Evolutionary conservation across 192 early-diverging fungal species (phyloP).

Genomic region (Phlyctochytrium bullatum): DNA sequence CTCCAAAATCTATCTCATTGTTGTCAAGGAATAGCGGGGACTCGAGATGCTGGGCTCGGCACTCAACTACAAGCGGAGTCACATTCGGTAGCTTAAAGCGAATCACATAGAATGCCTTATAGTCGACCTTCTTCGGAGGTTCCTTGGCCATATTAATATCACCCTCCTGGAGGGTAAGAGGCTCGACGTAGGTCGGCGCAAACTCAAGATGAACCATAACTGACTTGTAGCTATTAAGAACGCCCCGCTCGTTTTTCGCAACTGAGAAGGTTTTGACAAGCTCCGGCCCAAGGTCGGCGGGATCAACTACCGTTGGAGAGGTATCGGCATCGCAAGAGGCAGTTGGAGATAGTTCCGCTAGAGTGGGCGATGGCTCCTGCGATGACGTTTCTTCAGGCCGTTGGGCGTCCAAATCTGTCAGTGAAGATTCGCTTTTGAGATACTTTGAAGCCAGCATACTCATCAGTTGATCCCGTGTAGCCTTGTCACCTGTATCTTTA

Average conservation of each 20-base stretch:
- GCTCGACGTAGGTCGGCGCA: not conserved
- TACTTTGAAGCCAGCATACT: not conserved
- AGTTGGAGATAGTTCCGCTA: not conserved
- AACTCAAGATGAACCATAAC: not conserved
- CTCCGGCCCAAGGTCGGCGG: not conserved
- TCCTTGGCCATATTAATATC: conserved; percentile 3
- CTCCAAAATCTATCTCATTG: conserved; percentile 19
- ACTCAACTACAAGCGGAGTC: conserved; percentile 7
- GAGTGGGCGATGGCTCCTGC: too few species aligned
- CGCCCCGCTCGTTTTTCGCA: not conserved
- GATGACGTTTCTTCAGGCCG: not conserved
- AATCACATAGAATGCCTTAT: not conserved
- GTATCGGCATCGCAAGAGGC: not conserved
- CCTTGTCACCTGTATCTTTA: not conserved
- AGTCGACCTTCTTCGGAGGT: not conserved
- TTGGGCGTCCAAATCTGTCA: not conserved
- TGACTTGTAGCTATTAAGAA: not conserved
- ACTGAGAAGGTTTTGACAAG: not conserved
- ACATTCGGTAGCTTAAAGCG: conserved; percentile 17
- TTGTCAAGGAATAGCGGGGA: conserved; percentile 15
- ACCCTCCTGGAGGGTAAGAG: not conserved
- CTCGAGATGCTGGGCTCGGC: conserved; percentile 6
- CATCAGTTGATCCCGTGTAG: not conserved
- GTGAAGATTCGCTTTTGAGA: not conserved
- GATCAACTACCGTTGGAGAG: not conserved